Evolutionary conservation across 805 yeast species (phyloP), one percentile per base, ranked within the genome.

Genomic region (Teunomyces funiuensis): DNA sequence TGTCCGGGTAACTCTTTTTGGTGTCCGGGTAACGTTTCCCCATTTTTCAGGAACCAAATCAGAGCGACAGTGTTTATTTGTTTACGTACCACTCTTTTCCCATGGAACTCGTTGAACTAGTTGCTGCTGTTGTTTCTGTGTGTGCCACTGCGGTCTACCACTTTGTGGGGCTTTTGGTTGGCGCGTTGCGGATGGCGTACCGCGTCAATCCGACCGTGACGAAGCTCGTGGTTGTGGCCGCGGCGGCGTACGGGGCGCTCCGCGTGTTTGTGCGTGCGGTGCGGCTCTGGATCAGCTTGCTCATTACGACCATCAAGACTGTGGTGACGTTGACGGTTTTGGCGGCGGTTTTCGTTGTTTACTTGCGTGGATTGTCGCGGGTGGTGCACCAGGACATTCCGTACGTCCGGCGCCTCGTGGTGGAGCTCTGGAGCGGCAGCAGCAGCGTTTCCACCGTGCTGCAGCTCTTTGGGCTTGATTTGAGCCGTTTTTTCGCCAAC

Each of bases 1-100:
- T 31, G 28, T 19, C 49, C 58, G 57, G 59, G 55, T 55, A 55
- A 53, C 52, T n/a, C n/a, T n/a, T n/a, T n/a, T n/a, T n/a, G n/a
- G n/a, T n/a, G n/a, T n/a, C n/a, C n/a, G n/a, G n/a, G n/a, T n/a
- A n/a, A n/a, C n/a, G n/a, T n/a, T n/a, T n/a, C n/a, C n/a, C n/a
- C n/a, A n/a, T n/a, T n/a, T n/a, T n/a, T n/a, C n/a, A n/a, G n/a
- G n/a, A n/a, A n/a, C n/a, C n/a, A n/a, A n/a, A n/a, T n/a, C n/a
- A n/a, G n/a, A n/a, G n/a, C n/a, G n/a, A n/a, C n/a, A n/a, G n/a
- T n/a, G n/a, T n/a, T n/a, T n/a, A n/a, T n/a, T n/a, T n/a, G n/a
- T n/a, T n/a, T n/a, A n/a, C n/a, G n/a, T n/a, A n/a, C n/a, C n/a
- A n/a, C n/a, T n/a, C n/a, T n/a, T n/a, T n/a, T n/a, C n/a, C n/a